Conservation (phyloP, 345 rosid genomes). For the Gynandropsis gynandra region DNA sequence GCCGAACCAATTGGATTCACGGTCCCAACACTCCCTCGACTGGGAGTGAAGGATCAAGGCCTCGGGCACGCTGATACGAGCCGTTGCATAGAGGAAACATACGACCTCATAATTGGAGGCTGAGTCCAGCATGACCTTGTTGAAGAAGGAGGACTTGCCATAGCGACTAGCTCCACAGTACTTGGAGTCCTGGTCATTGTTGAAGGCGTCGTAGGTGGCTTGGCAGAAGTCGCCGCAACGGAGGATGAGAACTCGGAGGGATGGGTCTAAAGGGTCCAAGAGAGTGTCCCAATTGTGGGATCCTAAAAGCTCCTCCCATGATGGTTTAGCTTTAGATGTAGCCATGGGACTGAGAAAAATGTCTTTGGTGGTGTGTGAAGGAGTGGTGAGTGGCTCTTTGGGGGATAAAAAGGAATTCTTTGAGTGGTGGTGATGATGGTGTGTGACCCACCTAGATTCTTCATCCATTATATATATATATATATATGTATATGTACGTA, state of each 20-base stretch:
- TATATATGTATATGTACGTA: too few relatives aligned
- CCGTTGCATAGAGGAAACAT: conserved; percentile 71
- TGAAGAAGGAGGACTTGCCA: conserved; percentile 51
- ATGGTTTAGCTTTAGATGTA: conserved; percentile 24
- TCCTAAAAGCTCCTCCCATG: conserved; percentile 62
- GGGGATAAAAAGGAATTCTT: neutral
- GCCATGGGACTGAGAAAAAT: conserved; percentile 29
- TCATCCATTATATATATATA: too few relatives aligned
- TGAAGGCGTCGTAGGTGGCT: conserved; percentile 88
- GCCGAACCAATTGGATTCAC: conserved; percentile 97
- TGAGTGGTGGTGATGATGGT: conserved; percentile 14
- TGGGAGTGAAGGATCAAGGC: conserved; percentile 59
- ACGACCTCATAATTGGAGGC: conserved; percentile 42
- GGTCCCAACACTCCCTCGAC: conserved; percentile 81
- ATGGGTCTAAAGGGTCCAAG: conserved; percentile 59
- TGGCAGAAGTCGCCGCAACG: conserved; percentile 90
- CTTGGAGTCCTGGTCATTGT: conserved; percentile 72
- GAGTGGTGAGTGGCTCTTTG: conserved; percentile 6
- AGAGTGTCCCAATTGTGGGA: conserved; percentile 60
- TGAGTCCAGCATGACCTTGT: conserved; percentile 58
- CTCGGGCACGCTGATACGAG: conserved; percentile 47
- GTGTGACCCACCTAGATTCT: conserved; percentile 6
- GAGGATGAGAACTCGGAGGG: conserved; percentile 62
- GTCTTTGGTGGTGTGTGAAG: neutral
- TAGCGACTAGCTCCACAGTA: conserved; percentile 87